These are phyloP conservation scores for Cladobotryum mycophilum DNA, from an alignment of 2,329 filamentous ascomycete genomes.

Conservation along the genomic window DNA sequence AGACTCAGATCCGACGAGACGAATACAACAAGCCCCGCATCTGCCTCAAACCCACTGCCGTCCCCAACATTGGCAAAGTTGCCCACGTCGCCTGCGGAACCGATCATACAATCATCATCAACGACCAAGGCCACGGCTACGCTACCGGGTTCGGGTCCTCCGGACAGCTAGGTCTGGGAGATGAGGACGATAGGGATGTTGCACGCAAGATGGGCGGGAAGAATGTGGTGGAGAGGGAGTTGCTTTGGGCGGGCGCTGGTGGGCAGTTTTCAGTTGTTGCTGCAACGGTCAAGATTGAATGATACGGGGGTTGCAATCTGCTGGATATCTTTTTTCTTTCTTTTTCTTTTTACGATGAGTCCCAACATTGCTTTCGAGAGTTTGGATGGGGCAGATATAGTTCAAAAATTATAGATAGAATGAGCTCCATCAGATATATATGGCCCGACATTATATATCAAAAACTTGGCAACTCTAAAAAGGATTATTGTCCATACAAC, in stretches of 20 bases:
- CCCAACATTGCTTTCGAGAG: no score
- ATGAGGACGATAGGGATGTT: background rate
- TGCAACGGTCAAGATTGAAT: background rate
- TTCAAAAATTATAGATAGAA: no score
- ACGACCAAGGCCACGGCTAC: background rate
- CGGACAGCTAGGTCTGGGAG: background rate
- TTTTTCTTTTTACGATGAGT: no score
- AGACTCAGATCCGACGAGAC: background rate
- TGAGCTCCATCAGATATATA: no score
- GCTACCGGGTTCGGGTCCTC: background rate
- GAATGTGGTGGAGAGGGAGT: background rate
- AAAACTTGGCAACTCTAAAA: no score
- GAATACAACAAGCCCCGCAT: background rate
- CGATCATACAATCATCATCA: background rate
- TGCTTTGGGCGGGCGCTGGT: background rate
- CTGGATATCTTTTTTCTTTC: no score
- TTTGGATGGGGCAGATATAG: no score
- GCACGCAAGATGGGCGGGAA: background rate
- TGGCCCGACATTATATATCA: no score
- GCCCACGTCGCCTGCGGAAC: constrained; percentile 1
- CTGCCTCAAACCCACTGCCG: background rate
- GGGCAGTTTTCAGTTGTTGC: constrained; percentile 4
- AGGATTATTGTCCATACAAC: no score
- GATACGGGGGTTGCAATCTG: background rate
- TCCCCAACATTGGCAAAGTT: background rate